phyloP scores from a whole-genome alignment of 257 asterid genomes.

The Vinca minor region DNA sequence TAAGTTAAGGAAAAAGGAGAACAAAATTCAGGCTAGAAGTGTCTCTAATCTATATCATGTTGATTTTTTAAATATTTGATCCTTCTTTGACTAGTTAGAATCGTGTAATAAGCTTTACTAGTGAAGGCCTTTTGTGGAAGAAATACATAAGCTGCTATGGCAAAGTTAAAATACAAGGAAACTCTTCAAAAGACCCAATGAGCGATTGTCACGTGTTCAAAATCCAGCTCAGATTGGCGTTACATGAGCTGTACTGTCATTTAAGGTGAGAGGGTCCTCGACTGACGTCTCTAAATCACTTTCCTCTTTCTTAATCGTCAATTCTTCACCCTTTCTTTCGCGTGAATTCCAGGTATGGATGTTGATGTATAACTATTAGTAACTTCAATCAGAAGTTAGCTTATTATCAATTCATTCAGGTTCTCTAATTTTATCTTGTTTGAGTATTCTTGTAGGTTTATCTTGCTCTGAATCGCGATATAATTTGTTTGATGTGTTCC shows the following conservation, averaged over 20 bases:
- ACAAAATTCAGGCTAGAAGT: not conserved
- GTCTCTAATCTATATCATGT: not conserved
- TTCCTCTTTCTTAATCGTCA: slow-evolving; percentile 17
- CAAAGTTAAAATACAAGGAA: not conserved
- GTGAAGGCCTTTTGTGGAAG: not conserved
- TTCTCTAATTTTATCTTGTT: not conserved
- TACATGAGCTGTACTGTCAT: not conserved
- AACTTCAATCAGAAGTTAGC: not conserved
- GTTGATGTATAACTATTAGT: not conserved
- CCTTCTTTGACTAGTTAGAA: not conserved
- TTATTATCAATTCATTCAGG: not conserved
- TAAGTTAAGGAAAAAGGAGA: not conserved
- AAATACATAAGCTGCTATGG: not conserved
- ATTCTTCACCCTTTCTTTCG: no score
- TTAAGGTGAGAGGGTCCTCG: slow-evolving; percentile 7
- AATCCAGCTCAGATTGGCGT: slow-evolving; percentile 6
- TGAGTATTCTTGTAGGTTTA: not conserved
- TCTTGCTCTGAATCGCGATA: not conserved
- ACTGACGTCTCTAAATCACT: slow-evolving; percentile 1
- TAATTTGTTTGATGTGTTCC: not conserved
- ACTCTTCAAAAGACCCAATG: no score
- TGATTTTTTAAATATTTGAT: not conserved
- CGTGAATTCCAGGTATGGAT: slow-evolving; percentile 11
- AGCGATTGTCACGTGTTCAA: no score
- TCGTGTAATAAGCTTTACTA: not conserved